These are phyloP conservation scores for Setomelanomma holmii DNA, from an alignment of 2,329 filamentous ascomycete genomes.

Conservation along the genomic window DNA sequence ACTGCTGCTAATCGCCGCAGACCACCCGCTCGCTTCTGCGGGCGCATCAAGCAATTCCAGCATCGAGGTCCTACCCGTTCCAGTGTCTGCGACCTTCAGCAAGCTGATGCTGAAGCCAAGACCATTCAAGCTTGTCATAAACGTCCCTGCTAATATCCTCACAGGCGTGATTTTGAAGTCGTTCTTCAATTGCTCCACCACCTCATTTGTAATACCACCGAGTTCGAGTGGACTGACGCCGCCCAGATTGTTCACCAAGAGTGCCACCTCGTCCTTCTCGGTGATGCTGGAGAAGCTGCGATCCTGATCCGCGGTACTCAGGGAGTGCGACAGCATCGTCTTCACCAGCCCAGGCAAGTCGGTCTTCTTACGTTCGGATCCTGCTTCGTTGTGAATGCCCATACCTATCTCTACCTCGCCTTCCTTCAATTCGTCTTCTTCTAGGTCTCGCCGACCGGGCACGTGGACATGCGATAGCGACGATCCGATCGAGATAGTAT, in stretches of 20 bases:
- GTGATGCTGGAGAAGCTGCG: conserved; percentile 72
- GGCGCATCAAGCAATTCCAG: conserved; percentile 73
- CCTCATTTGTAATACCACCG: conserved; percentile 74
- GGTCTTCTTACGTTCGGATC: conserved; percentile 50
- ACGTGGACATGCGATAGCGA: conserved; percentile 93
- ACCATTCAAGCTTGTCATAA: conserved; percentile 75
- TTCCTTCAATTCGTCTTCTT: conserved; percentile 64
- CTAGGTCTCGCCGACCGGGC: conserved; percentile 72
- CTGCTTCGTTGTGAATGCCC: conserved; percentile 76
- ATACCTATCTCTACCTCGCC: conserved; percentile 73
- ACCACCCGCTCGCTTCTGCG: conserved; percentile 72
- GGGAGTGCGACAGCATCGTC: conserved; percentile 70
- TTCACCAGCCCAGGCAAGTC: conserved; percentile 56
- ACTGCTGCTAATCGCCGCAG: conserved; percentile 63
- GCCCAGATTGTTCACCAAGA: conserved; percentile 78
- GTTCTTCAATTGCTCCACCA: conserved; percentile 65
- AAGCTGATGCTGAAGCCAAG: conserved; percentile 74
- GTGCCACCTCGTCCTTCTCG: conserved; percentile 67
- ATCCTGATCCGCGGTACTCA: conserved; percentile 70
- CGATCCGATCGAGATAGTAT: conserved; percentile 84
- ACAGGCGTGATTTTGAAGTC: conserved; percentile 67
- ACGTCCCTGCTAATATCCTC: conserved; percentile 69
- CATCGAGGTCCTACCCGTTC: conserved; percentile 65
- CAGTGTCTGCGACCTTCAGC: conserved; percentile 68
- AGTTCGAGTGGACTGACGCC: conserved; percentile 76